Evolutionary conservation across 2,329 filamentous ascomycete species (phyloP).

Genomic region (Xylaria sp.): DNA sequence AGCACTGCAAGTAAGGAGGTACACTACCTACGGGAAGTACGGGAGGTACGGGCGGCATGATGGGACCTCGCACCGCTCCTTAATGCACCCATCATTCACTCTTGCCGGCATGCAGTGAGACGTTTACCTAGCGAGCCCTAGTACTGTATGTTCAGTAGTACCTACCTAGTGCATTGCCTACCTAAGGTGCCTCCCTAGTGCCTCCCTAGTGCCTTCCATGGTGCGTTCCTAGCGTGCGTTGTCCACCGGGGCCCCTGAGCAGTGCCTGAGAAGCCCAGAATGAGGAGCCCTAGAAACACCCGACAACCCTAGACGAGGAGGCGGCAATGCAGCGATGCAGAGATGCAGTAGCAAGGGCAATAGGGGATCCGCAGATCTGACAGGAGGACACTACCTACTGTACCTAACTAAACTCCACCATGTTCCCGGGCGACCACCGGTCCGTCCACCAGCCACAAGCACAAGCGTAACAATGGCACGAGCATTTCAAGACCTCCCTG

Average conservation of each 20-base stretch:
- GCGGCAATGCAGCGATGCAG: neutral
- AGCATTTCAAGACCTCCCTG: constrained; percentile 7
- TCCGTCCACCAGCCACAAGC: constrained; percentile 25
- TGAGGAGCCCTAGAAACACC: neutral
- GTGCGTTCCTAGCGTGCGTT: too few species aligned
- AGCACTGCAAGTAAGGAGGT: neutral
- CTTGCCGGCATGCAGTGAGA: neutral
- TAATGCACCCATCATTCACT: too few species aligned
- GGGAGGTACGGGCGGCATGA: neutral
- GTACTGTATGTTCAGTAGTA: too few species aligned
- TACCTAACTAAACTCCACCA: neutral
- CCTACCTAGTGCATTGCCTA: neutral
- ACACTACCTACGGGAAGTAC: neutral
- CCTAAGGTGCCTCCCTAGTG: too few species aligned
- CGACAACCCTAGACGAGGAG: neutral
- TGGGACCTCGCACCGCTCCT: neutral
- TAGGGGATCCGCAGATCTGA: constrained; percentile 22
- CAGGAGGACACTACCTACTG: neutral
- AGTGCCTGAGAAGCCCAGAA: neutral
- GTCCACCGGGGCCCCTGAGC: constrained; percentile 7
- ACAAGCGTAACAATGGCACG: constrained; percentile 12
- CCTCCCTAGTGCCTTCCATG: too few species aligned
- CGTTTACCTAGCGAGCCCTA: too few species aligned
- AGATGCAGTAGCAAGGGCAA: constrained; percentile 10
- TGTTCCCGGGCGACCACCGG: constrained; percentile 14